Evolutionary conservation across 495 filamentous ascomycete genomes (phyloP), one percentile per base, ranked within the genome.

Genomic region (Aspergillus biplanus): DNA sequence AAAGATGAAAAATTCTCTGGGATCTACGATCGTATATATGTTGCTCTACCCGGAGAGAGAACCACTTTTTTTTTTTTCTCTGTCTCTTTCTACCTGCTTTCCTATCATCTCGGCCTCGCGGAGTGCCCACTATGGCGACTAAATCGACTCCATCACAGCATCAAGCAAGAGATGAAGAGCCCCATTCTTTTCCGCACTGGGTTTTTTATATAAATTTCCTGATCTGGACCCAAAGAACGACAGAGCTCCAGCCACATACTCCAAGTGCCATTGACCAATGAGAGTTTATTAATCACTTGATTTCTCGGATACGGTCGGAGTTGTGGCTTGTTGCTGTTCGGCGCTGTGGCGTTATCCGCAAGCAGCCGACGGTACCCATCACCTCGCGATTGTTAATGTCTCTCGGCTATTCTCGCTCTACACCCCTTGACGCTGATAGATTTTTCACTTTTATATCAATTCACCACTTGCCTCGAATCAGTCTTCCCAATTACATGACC

Each of bases 151-250:
- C 33, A 34, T 34, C 27, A 16, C 11, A 3, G 27, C 53, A 6
- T 18, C 7, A 31, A 47, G 5, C 15, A 62, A 6, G 32, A 18
- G 18, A 18, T 1, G 27, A 34, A 16, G 21, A 31, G 53, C 15
- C 44, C 61, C 61, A 57, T 63, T 50, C 53, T 44, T 63, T 63
- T 63, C 61, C 61, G 61, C 61, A 42, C 53, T 7, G 61, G 31
- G 16, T 5, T 32, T 32, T 50, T 39, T 21, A 47, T 35, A 50
- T 48, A 7, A 57, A 49, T 56, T 18, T 35, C 52, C 60, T 62
- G 37, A 50, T 62, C 27, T 52, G 21, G 13, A 27, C 13, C 11
- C 16, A 21, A 15, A 33, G 13, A 54, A 34, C 6, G 7, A 12
- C 7, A 15, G 5, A 27, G 33, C 33, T 35, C 33, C 46, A 63